These are phyloP conservation scores for Mycena leptocephala DNA, from an alignment of 768 basidiomycete species.

Conservation along the genomic window DNA sequence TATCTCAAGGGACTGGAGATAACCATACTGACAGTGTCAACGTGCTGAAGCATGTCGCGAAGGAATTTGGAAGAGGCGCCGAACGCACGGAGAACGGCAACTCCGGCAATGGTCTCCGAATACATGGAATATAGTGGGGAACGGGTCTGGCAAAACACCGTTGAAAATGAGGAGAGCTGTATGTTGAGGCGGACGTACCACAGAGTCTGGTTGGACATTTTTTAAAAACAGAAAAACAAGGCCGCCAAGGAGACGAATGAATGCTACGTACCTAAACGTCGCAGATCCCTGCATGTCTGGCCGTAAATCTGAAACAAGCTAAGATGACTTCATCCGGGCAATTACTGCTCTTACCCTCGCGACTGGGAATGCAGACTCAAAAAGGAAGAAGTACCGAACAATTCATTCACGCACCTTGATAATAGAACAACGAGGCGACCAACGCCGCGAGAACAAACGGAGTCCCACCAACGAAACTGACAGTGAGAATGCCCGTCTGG, in stretches of 20 bases:
- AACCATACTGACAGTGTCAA: slow-evolving; percentile 69
- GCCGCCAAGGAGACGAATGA: too few species aligned
- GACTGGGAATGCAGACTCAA: background rate
- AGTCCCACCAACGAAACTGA: slow-evolving; percentile 84
- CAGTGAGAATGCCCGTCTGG: slow-evolving; percentile 77
- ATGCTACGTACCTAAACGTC: slow-evolving; percentile 72
- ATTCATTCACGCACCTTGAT: slow-evolving; percentile 65
- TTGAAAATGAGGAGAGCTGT: background rate
- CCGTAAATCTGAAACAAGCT: slow-evolving; percentile 65
- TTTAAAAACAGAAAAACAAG: too few species aligned
- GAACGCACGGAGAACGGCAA: slow-evolving; percentile 85
- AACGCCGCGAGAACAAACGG: slow-evolving; percentile 77
- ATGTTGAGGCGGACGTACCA: slow-evolving; percentile 26
- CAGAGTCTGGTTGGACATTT: slow-evolving; percentile 62
- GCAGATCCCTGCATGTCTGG: slow-evolving; percentile 90
- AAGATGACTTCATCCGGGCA: background rate
- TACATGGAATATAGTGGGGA: slow-evolving; percentile 65
- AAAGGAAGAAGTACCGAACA: background rate
- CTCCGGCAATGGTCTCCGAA: slow-evolving; percentile 75
- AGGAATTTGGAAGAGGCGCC: slow-evolving; percentile 91
- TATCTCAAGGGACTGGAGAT: slow-evolving; percentile 38
- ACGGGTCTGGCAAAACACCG: slow-evolving; percentile 44
- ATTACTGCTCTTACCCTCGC: slow-evolving; percentile 40
- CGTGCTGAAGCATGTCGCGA: slow-evolving; percentile 85
- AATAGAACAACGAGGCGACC: slow-evolving; percentile 76